A percentile compares a stretch with the other conserved stretches of the same genome.
These are phyloP conservation scores for Epichloe amarillans DNA, from an alignment of 2,329 filamentous ascomycete genomes.

Conservation along the genomic window DNA sequence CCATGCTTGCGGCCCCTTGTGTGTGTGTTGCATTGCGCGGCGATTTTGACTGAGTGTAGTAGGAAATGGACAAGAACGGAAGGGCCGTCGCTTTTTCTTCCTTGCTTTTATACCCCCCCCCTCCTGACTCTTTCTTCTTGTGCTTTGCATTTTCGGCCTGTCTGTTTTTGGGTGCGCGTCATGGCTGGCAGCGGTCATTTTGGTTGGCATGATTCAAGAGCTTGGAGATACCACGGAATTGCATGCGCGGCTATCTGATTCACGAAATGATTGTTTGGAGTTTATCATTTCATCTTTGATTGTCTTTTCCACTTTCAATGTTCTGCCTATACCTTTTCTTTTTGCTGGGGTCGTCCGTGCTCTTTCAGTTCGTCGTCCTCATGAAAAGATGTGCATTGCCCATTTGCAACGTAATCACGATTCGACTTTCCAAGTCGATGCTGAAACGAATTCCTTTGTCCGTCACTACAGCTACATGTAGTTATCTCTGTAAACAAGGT, in stretches of 20 bases:
- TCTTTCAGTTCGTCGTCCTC: neutral
- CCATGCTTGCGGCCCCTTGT: neutral
- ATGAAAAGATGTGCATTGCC: neutral
- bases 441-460: neutral
- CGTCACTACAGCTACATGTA: neutral
- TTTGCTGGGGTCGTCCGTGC: neutral
- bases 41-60: neutral
- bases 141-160: neutral
- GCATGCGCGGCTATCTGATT: conserved; percentile 4
- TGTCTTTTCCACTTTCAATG: too few relatives aligned
- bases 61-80: neutral
- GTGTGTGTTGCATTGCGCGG: neutral
- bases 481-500: neutral
- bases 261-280: neutral
- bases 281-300: neutral
- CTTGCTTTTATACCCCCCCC: neutral
- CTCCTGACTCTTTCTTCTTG: neutral
- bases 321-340: neutral
- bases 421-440: neutral
- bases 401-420: neutral
- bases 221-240: conserved; percentile 11
- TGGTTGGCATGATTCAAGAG: conserved; percentile 7
- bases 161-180: neutral
- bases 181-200: conserved; percentile 6
- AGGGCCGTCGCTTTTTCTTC: neutral